phyloP scores from a whole-genome alignment of 1,284 basidiomycete genomes.

The Schizophyllum commune region DNA sequence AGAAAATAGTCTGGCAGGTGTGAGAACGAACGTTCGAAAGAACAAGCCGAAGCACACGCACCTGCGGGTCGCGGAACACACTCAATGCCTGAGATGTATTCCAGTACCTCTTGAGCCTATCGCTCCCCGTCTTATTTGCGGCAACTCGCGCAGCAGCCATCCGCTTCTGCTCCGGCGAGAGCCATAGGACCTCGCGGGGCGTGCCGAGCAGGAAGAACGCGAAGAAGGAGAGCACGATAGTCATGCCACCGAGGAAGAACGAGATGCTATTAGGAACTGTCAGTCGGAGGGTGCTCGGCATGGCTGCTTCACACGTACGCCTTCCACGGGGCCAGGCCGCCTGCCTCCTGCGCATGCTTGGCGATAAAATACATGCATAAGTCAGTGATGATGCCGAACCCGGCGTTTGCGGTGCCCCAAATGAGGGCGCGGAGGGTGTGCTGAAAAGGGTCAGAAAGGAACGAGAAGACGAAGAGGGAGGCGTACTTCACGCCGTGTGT shows the following conservation, averaged over 20 bases:
- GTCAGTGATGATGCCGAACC: constrained; percentile 3
- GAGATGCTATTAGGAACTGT: constrained; percentile 7
- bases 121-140: constrained; percentile 10
- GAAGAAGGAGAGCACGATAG: constrained; percentile 9
- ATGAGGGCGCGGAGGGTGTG: constrained; percentile 11
- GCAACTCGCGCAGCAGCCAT: constrained; percentile 4
- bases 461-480: neutral
- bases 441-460: constrained; percentile 3
- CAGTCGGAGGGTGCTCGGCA: too few relatives aligned
- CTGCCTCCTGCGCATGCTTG: constrained; percentile 6
- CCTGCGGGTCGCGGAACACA: constrained; percentile 12
- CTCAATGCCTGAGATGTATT: constrained; percentile 12
- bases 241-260: constrained; percentile 15
- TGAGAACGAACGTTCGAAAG: neutral
- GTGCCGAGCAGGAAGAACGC: constrained; percentile 12
- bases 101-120: constrained; percentile 8
- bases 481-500: constrained; percentile 7
- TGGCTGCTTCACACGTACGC: constrained; percentile 5
- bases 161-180: constrained; percentile 10
- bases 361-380: constrained; percentile 10
- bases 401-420: constrained; percentile 8
- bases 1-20: neutral
- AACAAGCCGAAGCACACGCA: too few relatives aligned
- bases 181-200: constrained; percentile 12
- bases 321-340: constrained; percentile 12